Base-by-base conservation (phyloP, 768 basidiomycete species). In the Termitomyces sp. region DNA sequence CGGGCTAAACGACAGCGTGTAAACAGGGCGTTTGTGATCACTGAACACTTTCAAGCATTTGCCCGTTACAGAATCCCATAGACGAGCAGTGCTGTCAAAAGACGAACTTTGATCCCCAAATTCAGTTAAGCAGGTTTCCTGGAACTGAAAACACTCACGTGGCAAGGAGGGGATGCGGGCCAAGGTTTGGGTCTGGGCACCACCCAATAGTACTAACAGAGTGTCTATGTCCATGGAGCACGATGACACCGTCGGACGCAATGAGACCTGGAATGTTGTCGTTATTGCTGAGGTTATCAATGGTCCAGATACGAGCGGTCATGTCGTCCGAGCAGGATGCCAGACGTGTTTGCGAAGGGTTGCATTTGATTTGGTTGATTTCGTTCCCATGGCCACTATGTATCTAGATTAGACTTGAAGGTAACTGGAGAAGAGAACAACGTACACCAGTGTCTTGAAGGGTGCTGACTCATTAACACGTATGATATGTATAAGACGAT, bases 21-120 rank as follows among this genome's bases (percentile, higher is more conserved):
- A 95, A 37, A 94, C 82, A 24, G 86, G 81, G 33, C 82, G 81
- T 61, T 75, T 83, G 72, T 93, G 90, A 61, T 92, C 89, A 6
- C 71, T 69, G 66, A 96, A 87, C 20, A 85, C 76, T 59, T 84
- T 79, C 34, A 92, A 69, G 67, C 93, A 95, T 44, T 83, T 79
- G 30, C 92, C 92, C 0, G 87, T 87, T 45, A 81, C 79, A 3
- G 86, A 83, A 70, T 95, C 88, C 93, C 93, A 96, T 32, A 96
- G 62, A 42, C 91, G 84, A 5, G 89, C 83, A 1, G 91, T 90
- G 14, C 77, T 76, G 66, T 96, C 94, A 66, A 93, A 93, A 5
- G 91, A 91, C 10, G 87, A 83, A 8, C 90, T 93, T 62, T 3
- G 13, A 14, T 40, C n/a, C 50, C 36, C 36, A 53, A 36, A 32